Evolutionary conservation across 768 basidiomycete species (phyloP), one percentile per base, ranked within the genome.

Genomic region (Rickenella mellea): DNA sequence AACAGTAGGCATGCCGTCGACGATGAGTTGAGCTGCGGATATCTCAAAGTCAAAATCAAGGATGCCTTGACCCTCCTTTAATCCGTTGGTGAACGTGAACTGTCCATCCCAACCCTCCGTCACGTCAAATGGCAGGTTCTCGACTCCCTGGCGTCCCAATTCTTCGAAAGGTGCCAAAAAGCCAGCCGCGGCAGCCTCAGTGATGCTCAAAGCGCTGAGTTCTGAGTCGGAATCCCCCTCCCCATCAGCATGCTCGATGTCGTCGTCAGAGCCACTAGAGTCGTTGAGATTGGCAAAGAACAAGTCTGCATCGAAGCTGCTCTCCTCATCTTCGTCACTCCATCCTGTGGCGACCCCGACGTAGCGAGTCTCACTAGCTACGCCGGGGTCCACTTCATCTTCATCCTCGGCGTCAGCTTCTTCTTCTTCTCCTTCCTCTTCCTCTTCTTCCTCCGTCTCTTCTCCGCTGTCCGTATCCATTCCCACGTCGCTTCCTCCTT

Each of bases 221-320:
- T 29, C 3, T 12, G 44, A 48, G 10, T 65, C 50, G 38, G 45
- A 45, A 3, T 55, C 61, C 8, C 58, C 57, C 40, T 68, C 70
- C n/a, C 59, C 61, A 7, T 60, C 60, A 35, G 58, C 60, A 48
- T 74, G 70, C 43, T 63, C 64, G 25, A 68, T 66, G 24, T 74
- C 75, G 39, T 66, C 67, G 43, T 66, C 70, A 21, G 52, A 54
- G 25, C 60, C 54, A 37, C 55, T 39, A 1, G 70, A 59, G 52
- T 76, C 83, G 27, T 78, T 76, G 30, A 89, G 73, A 54, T 86
- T 82, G 42, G 80, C 76, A 53, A 90, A 89, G 64, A 90, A 89
- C 0, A 89, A 58, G 47, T 89, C 85, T 8, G 87, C 87, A 51
- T 90, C 87, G 51, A 86, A 84, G 46, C 71, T 76, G 2, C 78